A percentile compares a stretch with the other conserved stretches of the same genome.
phyloP scores from a whole-genome alignment of 169 alveolate species.

The Plasmodium gonderi region DNA sequence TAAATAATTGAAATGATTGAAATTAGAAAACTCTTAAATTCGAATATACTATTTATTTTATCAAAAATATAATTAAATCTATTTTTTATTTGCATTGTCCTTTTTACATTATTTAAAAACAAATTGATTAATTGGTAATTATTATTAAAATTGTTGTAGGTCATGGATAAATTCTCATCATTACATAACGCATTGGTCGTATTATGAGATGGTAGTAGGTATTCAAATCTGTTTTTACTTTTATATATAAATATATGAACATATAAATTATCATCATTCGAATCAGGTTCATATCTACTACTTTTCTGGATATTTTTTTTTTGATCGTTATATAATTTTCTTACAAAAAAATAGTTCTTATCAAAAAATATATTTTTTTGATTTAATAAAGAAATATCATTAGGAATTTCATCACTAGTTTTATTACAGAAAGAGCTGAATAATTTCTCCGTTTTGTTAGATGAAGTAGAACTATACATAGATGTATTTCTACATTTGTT shows the following conservation, averaged over 20 bases:
- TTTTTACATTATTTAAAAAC: constrained; percentile 50
- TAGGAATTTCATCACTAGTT: neutral
- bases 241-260: constrained; percentile 65
- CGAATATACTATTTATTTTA: constrained; percentile 48
- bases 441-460: constrained; percentile 33
- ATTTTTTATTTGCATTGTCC: constrained; percentile 67
- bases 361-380: constrained; percentile 56
- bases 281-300: constrained; percentile 24
- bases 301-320: constrained; percentile 25
- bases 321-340: constrained; percentile 53
- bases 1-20: constrained; percentile 48
- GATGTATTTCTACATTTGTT: neutral
- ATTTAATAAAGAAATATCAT: constrained; percentile 16
- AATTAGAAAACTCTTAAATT: constrained; percentile 45
- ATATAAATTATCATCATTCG: constrained; percentile 30
- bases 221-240: constrained; percentile 69
- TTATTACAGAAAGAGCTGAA: constrained; percentile 2
- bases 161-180: constrained; percentile 35
- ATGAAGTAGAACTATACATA: constrained; percentile 14
- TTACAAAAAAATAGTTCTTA: constrained; percentile 67
- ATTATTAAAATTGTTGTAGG: constrained; percentile 45
- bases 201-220: constrained; percentile 34
- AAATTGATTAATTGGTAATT: constrained; percentile 56
- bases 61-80: constrained; percentile 13
- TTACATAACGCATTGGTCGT: constrained; percentile 28